phyloP scores from a whole-genome alignment of 805 yeast genomes.

The Scheffersomyces amazonensis region DNA sequence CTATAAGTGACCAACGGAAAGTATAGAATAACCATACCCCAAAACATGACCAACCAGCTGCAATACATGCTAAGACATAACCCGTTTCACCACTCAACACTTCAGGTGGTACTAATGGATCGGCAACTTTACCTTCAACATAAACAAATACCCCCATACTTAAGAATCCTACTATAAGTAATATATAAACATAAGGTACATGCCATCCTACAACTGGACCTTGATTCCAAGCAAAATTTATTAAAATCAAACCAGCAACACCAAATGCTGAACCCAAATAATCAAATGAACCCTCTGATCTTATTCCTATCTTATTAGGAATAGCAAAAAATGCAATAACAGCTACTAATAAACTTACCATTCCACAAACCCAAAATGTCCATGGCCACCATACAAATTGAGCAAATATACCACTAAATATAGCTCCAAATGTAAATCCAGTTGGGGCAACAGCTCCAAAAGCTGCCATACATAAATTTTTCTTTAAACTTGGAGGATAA shows the following conservation, averaged over 20 bases:
- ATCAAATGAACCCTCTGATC: constrained; percentile 18
- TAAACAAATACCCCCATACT: constrained; percentile 40
- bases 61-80: constrained; percentile 49
- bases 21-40: constrained; percentile 67
- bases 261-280: constrained; percentile 45
- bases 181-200: constrained; percentile 52
- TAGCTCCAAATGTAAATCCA: constrained; percentile 28
- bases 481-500: constrained; percentile 22
- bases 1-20: constrained; percentile 49
- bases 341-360: constrained; percentile 14
- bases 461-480: constrained; percentile 21
- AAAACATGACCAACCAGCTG: constrained; percentile 75
- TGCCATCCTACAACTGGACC: constrained; percentile 76
- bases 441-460: constrained; percentile 36
- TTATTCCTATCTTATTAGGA: constrained; percentile 23
- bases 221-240: constrained; percentile 74
- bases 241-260: constrained; percentile 55
- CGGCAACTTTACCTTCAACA: constrained; percentile 42
- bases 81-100: constrained; percentile 45
- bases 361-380: constrained; percentile 27
- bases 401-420: constrained; percentile 23
- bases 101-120: constrained; percentile 55
- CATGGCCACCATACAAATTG: constrained; percentile 34
- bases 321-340: constrained; percentile 19
- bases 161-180: constrained; percentile 54